phyloP scores from a whole-genome alignment of 2,329 filamentous ascomycete species.

The Colletotrichum lindemuthianum region DNA sequence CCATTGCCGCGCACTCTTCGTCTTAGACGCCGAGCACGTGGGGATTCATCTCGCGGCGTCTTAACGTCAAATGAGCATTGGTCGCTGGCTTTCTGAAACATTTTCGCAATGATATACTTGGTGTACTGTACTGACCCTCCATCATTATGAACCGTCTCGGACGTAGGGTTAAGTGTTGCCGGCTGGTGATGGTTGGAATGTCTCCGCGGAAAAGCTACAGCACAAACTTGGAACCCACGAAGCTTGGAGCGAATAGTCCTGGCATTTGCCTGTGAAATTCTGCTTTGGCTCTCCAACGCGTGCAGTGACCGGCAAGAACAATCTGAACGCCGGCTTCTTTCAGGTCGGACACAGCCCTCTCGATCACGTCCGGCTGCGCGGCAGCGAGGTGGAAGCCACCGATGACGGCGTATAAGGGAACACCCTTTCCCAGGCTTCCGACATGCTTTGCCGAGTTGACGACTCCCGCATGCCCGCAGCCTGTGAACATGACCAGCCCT shows the following conservation, averaged over 20 bases:
- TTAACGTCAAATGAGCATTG: no score
- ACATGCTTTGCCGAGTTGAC: constrained; percentile 62
- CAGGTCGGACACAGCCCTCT: constrained; percentile 58
- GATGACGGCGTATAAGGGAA: constrained; percentile 59
- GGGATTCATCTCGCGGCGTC: no score
- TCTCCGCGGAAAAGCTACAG: not conserved
- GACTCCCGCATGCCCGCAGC: constrained; percentile 65
- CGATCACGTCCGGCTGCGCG: constrained; percentile 52
- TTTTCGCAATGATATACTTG: no score
- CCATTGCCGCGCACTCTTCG: no score
- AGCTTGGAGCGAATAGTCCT: constrained; percentile 59
- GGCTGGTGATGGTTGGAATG: not conserved
- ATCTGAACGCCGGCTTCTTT: constrained; percentile 57
- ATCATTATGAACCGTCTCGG: no score
- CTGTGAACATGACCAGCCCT: constrained; percentile 64
- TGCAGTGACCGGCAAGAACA: constrained; percentile 64
- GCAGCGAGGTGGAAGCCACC: constrained; percentile 65
- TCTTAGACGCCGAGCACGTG: no score
- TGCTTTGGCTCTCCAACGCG: constrained; percentile 65
- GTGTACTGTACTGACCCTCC: not conserved
- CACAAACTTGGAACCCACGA: constrained; percentile 55
- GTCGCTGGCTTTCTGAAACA: no score
- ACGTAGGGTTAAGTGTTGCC: no score
- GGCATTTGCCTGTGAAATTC: constrained; percentile 62
- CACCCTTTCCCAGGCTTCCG: constrained; percentile 46